Conservation (phyloP, 345 rosid genomes). For the Geranium brycei region DNA sequence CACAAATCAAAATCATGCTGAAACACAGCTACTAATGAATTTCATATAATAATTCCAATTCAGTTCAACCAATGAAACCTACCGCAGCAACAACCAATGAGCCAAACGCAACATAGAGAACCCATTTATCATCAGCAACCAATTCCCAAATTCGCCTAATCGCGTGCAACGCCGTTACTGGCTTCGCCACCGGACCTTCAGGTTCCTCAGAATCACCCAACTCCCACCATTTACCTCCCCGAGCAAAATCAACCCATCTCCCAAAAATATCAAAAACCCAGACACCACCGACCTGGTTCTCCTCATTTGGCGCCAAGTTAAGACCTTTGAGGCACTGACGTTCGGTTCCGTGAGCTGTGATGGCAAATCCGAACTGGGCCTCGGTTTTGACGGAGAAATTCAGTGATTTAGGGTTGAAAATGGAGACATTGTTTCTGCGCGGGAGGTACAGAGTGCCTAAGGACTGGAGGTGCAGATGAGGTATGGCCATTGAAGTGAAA, state of each 20-base stretch:
- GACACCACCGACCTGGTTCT: neutral
- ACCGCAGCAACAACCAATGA: slow-evolving; percentile 33
- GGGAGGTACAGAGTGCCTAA: neutral
- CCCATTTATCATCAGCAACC: slow-evolving; percentile 29
- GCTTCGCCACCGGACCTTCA: slow-evolving; percentile 6
- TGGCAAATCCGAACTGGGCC: neutral
- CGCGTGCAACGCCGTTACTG: slow-evolving; percentile 19
- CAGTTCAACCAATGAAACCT: neutral
- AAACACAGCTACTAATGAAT: neutral
- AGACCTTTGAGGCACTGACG: neutral
- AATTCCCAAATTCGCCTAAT: slow-evolving; percentile 32
- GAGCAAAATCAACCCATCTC: slow-evolving; percentile 2
- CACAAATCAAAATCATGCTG: neutral
- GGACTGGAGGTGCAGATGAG: slow-evolving; percentile 2
- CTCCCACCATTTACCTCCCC: slow-evolving; percentile 27
- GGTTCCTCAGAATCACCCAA: slow-evolving; percentile 11
- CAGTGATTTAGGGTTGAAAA: neutral
- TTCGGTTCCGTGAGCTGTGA: slow-evolving; percentile 1
- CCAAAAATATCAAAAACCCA: neutral
- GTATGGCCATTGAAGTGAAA: slow-evolving; percentile 13
- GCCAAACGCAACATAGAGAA: slow-evolving; percentile 23
- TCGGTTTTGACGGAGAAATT: slow-evolving; percentile 3
- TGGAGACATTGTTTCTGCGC: neutral
- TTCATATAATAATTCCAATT: neutral
- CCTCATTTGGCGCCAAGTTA: neutral